Conservation (phyloP, 495 filamentous ascomycete species). For the Penicillium waksmanii region DNA sequence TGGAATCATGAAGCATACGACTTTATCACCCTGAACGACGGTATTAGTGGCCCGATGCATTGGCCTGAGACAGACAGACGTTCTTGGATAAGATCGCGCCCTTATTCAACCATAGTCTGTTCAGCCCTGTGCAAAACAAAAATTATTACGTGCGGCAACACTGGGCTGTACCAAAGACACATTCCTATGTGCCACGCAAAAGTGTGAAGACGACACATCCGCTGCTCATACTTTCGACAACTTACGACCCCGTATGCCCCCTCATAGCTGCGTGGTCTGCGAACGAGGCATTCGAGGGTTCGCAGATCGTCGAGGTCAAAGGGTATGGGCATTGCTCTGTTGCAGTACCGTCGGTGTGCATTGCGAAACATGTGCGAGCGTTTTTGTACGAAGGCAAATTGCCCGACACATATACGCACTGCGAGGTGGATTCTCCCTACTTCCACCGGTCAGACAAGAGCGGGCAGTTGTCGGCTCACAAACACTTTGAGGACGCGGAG, state of each 20-base stretch:
- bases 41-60: slow-evolving; percentile 5
- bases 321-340: slow-evolving; percentile 50
- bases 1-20: background rate
- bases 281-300: slow-evolving; percentile 40
- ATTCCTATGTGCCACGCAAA: slow-evolving; percentile 37
- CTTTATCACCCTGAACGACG: slow-evolving; percentile 17
- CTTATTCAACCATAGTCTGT: slow-evolving; percentile 16
- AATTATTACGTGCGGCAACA: slow-evolving; percentile 39
- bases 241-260: slow-evolving; percentile 49
- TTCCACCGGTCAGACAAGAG: slow-evolving; percentile 33
- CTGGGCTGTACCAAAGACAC: slow-evolving; percentile 43
- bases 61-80: slow-evolving; percentile 11
- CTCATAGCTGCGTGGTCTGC: slow-evolving; percentile 44
- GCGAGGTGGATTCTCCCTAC: slow-evolving; percentile 36
- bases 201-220: slow-evolving; percentile 41
- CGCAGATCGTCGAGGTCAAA: slow-evolving; percentile 43
- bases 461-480: slow-evolving; percentile 8
- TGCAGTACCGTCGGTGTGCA: slow-evolving; percentile 43
- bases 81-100: slow-evolving; percentile 11
- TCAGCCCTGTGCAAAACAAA: slow-evolving; percentile 19
- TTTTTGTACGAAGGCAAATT: slow-evolving; percentile 44
- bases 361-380: slow-evolving; percentile 35
- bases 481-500: slow-evolving; percentile 17
- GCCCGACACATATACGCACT: slow-evolving; percentile 35
- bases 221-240: slow-evolving; percentile 45